Evolutionary conservation across 2,329 filamentous ascomycete species (phyloP).

Genomic region (Fusarium sp.): DNA sequence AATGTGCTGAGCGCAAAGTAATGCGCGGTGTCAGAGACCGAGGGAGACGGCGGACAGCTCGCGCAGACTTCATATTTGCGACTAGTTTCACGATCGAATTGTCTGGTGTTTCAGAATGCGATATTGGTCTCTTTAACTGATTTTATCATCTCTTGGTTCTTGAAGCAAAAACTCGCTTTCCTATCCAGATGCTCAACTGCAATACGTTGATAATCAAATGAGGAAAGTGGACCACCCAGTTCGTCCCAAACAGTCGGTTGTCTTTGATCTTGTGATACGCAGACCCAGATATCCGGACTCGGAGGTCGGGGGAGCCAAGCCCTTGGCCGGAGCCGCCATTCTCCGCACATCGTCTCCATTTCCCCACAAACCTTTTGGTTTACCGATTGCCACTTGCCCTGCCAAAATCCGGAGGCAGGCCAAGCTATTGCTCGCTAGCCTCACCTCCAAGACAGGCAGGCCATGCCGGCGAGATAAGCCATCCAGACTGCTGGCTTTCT

Average conservation of each 20-base stretch:
- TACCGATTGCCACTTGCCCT: slow-evolving; percentile 8
- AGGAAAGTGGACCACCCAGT: slow-evolving; percentile 6
- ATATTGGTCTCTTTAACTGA: neutral
- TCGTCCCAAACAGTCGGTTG: neutral
- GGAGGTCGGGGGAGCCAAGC: slow-evolving; percentile 2
- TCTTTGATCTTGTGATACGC: neutral
- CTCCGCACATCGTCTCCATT: slow-evolving; percentile 9
- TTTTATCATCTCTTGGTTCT: neutral
- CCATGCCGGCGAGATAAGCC: slow-evolving; percentile 22
- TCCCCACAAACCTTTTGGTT: slow-evolving; percentile 5
- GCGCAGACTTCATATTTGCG: slow-evolving; percentile 11
- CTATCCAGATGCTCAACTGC: neutral
- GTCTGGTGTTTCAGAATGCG: neutral
- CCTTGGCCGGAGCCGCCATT: neutral
- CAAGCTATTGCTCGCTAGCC: neutral
- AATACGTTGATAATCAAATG: neutral
- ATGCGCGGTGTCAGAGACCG: slow-evolving; percentile 22
- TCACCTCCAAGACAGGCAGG: slow-evolving; percentile 28
- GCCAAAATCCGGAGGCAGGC: neutral
- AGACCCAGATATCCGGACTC: neutral
- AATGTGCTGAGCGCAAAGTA: slow-evolving; percentile 22
- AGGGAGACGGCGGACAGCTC: slow-evolving; percentile 21
- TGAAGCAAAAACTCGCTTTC: neutral
- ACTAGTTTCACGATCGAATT: slow-evolving; percentile 10
- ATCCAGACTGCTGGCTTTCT: neutral